phyloP scores from a whole-genome alignment of 202 grass and related monocot species.

The Digitaria exilis region DNA sequence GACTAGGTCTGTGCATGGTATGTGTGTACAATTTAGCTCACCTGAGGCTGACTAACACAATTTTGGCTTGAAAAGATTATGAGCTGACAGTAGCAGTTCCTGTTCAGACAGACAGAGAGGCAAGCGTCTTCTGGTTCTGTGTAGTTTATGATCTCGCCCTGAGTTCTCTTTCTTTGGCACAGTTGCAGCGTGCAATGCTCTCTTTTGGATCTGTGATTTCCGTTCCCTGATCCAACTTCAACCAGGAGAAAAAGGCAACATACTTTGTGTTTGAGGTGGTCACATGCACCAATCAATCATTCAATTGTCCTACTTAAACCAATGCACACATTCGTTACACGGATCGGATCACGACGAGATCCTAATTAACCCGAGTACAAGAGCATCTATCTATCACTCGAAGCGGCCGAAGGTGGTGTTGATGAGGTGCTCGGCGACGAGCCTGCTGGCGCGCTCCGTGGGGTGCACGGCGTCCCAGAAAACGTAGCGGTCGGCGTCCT shows the following conservation, averaged over 20 bases:
- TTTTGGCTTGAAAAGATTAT: slow-evolving; percentile 15
- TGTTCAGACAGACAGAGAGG: background rate
- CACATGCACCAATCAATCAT: background rate
- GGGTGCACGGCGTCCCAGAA: slow-evolving; percentile 76
- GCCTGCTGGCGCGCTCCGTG: slow-evolving; percentile 48
- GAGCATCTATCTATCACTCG: background rate
- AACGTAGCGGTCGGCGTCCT: slow-evolving; percentile 53
- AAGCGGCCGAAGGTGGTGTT: slow-evolving; percentile 62
- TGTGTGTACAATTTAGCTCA: background rate
- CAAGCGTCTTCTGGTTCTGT: background rate
- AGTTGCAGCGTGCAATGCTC: background rate
- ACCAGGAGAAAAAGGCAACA: background rate
- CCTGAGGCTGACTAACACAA: slow-evolving; percentile 28
- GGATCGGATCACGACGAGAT: background rate
- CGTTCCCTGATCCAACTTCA: background rate
- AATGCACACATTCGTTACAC: background rate
- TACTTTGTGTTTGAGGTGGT: background rate
- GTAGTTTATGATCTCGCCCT: background rate
- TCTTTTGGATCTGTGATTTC: background rate
- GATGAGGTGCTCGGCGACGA: slow-evolving; percentile 57
- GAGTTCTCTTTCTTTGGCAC: background rate
- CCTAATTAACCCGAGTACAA: background rate
- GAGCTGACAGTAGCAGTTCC: background rate
- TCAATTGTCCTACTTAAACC: background rate
- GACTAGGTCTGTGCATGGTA: background rate